Evolutionary conservation across 1,284 basidiomycete genomes (phyloP).

Genomic region (Taiwanofungus camphoratus): DNA sequence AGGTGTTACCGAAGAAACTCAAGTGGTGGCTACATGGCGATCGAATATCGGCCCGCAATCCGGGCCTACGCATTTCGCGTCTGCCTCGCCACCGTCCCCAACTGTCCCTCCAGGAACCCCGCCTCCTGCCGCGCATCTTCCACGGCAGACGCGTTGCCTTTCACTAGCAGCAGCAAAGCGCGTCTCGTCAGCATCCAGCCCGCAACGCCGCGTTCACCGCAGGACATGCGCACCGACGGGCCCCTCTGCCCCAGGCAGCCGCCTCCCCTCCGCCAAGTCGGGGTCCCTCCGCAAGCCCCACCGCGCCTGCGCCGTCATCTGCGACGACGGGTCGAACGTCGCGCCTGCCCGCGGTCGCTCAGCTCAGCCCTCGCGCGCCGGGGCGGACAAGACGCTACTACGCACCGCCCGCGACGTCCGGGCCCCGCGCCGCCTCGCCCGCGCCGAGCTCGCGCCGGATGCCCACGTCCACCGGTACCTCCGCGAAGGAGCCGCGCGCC

Average conservation of each 20-base stretch:
- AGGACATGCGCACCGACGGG: constrained; percentile 1
- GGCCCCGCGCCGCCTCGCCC: constrained; percentile 6
- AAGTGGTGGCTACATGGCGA: too few species aligned
- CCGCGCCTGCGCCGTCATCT: constrained; percentile 9
- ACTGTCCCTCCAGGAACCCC: constrained; percentile 5
- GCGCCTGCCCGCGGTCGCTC: constrained; percentile 2
- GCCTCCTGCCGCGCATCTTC: constrained; percentile 6
- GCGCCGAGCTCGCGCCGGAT: background rate
- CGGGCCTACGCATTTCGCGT: too few species aligned
- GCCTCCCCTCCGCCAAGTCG: constrained; percentile 4
- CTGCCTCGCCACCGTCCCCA: constrained; percentile 4
- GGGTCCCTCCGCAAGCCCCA: constrained; percentile 5
- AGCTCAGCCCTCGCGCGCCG: background rate
- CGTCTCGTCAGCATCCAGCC: background rate
- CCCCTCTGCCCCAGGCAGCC: background rate
- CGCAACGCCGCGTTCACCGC: background rate
- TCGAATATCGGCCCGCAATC: too few species aligned
- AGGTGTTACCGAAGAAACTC: too few species aligned
- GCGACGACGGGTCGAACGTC: constrained; percentile 7
- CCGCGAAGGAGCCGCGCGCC: constrained; percentile 1
- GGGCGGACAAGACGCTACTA: background rate
- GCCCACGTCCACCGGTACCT: constrained; percentile 6
- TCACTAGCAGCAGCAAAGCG: background rate
- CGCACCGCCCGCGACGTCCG: too few species aligned
- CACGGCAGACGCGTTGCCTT: constrained; percentile 4